phyloP scores from a whole-genome alignment of 129 eudicot species.

The Arctium minus region DNA sequence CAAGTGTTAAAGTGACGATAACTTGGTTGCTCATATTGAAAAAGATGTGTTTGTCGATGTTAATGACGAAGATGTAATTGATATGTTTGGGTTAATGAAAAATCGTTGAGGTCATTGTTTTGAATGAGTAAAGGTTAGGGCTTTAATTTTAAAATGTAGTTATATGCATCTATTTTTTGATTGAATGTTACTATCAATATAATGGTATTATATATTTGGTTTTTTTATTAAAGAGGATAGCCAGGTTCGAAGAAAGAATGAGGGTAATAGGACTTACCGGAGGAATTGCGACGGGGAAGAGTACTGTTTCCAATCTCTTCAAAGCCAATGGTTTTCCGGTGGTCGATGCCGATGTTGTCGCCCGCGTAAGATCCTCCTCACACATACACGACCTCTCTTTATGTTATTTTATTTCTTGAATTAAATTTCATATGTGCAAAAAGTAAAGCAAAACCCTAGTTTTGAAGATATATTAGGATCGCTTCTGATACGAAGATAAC shows the following conservation, averaged over 20 bases:
- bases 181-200: no score
- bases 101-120: no score
- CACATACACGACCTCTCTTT: background rate
- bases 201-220: no score
- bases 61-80: no score
- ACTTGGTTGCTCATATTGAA: no score
- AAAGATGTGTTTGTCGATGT: no score
- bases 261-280: constrained; percentile 91
- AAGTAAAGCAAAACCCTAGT: background rate
- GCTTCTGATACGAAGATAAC: background rate
- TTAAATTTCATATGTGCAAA: background rate
- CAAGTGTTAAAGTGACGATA: no score
- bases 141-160: no score
- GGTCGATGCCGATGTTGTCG: constrained; percentile 90
- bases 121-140: no score
- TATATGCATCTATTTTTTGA: no score
- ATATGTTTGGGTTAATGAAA: no score
- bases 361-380: constrained; percentile 58
- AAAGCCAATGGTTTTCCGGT: constrained; percentile 71
- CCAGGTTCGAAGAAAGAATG: constrained; percentile 32
- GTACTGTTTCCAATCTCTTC: constrained; percentile 89
- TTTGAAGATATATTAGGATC: background rate
- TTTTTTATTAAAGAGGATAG: no score
- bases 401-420: background rate
- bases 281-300: constrained; percentile 84